Percentiles rank a stretch among this genome's conserved stretches.
These are phyloP conservation scores for Solanum piurae DNA, from an alignment of 257 asterid genomes.

Conservation along the genomic window DNA sequence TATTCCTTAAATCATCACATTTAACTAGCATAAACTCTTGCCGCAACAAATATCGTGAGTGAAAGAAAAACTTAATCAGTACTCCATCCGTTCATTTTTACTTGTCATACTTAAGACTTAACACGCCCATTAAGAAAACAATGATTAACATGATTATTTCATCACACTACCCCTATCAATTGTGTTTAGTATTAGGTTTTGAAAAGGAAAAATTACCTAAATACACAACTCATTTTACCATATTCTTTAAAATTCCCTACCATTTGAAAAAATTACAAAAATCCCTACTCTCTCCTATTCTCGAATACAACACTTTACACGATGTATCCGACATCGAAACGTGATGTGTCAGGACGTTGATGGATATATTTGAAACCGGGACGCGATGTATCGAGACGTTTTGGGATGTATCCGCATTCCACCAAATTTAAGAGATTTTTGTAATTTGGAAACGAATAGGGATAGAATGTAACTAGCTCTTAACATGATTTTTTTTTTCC, in stretches of 20 bases:
- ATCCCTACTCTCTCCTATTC: not conserved
- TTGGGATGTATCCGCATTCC: not conserved
- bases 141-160: not conserved
- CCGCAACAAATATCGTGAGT: not conserved
- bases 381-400: not conserved
- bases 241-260: not conserved
- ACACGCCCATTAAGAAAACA: not conserved
- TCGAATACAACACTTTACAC: not conserved
- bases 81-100: not conserved
- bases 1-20: not conserved
- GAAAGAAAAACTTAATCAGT: not conserved
- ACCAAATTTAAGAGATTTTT: not conserved
- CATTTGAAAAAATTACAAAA: not conserved
- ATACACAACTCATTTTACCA: not conserved
- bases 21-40: not conserved
- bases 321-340: not conserved
- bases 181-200: not conserved
- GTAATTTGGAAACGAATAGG: not conserved
- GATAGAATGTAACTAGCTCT: not conserved
- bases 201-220: not conserved
- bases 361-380: not conserved
- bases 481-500: not conserved
- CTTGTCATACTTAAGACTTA: not conserved
- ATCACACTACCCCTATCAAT: not conserved
- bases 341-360: not conserved